These are phyloP conservation scores for Neopestalotiopsis clavispora DNA, from an alignment of 2,329 filamentous ascomycete genomes.

Conservation along the genomic window DNA sequence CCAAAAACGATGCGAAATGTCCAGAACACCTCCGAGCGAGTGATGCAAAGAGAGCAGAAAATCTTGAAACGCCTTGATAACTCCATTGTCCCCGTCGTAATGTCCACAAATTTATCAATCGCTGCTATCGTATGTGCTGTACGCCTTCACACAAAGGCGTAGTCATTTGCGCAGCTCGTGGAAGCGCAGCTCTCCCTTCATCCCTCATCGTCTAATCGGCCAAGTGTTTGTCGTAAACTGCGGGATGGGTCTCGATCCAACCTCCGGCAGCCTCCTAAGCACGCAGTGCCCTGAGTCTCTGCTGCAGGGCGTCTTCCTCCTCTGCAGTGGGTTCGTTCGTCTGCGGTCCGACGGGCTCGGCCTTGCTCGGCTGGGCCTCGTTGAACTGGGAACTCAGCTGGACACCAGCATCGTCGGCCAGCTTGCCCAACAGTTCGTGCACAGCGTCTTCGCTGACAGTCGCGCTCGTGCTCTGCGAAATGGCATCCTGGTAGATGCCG, in stretches of 20 bases:
- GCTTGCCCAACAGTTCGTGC: conserved; percentile 81
- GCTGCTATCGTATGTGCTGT: background rate
- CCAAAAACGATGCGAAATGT: background rate
- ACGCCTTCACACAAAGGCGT: background rate
- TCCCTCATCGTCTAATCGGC: background rate
- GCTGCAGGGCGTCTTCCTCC: conserved; percentile 18
- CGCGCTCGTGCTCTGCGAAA: conserved; percentile 75
- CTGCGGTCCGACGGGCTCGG: conserved; percentile 25
- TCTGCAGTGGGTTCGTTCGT: conserved; percentile 18
- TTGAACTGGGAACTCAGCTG: conserved; percentile 79
- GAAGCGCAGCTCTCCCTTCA: background rate
- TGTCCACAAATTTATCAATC: too few relatives aligned
- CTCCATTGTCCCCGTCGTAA: conserved; percentile 1
- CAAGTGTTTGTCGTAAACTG: background rate
- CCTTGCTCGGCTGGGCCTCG: conserved; percentile 58
- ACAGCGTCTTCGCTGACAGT: conserved; percentile 82
- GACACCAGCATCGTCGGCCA: conserved; percentile 87
- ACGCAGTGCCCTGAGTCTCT: conserved; percentile 13
- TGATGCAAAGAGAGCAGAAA: conserved; percentile 1
- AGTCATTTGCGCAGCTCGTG: background rate
- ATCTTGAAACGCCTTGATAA: conserved; percentile 6
- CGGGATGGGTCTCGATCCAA: background rate
- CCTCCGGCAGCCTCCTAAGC: conserved; percentile 8
- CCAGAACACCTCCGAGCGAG: conserved; percentile 4
- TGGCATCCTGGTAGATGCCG: conserved; percentile 85